Base-by-base conservation (phyloP, 1,139 yeast genomes). In the Pichia sp. region DNA sequence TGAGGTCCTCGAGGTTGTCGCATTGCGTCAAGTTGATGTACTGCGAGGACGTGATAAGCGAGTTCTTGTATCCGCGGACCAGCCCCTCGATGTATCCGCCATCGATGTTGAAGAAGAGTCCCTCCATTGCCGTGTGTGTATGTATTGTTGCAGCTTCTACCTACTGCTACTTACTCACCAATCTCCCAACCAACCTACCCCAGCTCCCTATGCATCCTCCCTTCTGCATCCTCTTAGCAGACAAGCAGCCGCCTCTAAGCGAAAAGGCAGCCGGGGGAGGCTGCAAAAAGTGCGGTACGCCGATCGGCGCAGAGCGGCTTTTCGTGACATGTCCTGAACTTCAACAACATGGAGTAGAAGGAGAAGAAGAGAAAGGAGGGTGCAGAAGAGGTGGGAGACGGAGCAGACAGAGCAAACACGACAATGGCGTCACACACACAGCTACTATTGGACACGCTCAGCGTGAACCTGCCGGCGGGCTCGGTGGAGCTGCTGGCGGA, bases 21-120 rank as follows among this genome's bases (percentile, higher is more conserved):
- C 99, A 95, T 71, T 95, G 99, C 10, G 98, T 89, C 68, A 95
- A 75, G 73, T 93, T 93, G 67, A 87, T 78, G 71, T 95, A 95
- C 71, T 91, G 97, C 62, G 85, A 81, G 45, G 81, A 72, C 6
- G 85, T 82, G 51, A 95, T 71, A 45, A 95, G 78, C 2, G 96
- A 97, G 59, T 87, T 84, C 65, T 93, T 83, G 76, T 91, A 90
- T 9, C 99, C 99, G 66, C 99, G 84, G 46, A 92, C 96, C 42
- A 95, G 81, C 45, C 93, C 99, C 74, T 95, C 99, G 63, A 93
- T 80, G 74, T 80, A 95, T 33, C 99, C 99, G 71, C 81, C 75
- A 71, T 92, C 91, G 60, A 91, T 77, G 74, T 93, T 93, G 74
- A 93, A 93, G 71, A 76, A 87, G 52, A 89, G 77, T 20, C 96